These are phyloP conservation scores for Coemansia sp. DNA, from an alignment of 192 early-diverging fungal genomes.

Conservation along the genomic window DNA sequence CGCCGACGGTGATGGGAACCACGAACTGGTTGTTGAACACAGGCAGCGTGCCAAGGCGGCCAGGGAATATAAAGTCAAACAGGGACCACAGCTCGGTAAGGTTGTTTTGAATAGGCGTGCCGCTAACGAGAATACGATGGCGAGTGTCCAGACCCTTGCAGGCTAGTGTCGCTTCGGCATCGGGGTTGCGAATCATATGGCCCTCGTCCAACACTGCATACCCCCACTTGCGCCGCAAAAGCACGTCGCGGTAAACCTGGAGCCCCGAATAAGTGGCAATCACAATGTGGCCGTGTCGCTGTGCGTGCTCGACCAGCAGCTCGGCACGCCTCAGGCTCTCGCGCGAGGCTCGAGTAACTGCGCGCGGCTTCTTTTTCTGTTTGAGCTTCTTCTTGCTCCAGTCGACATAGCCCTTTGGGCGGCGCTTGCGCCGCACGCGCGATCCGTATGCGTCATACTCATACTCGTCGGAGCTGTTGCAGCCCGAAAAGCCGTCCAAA, in stretches of 20 bases:
- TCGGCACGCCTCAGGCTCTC: constrained; percentile 23
- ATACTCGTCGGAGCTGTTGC: constrained; percentile 44
- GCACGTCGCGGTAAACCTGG: constrained; percentile 61
- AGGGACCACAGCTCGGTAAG: constrained; percentile 77
- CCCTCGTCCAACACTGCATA: constrained; percentile 93
- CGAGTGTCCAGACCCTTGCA: constrained; percentile 71
- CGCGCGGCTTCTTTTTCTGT: constrained; percentile 3
- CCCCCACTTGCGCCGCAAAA: constrained; percentile 75
- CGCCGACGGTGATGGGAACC: constrained; percentile 86
- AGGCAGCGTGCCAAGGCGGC: constrained; percentile 58
- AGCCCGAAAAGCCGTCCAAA: background rate
- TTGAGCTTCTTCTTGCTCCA: constrained; percentile 30
- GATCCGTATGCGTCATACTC: constrained; percentile 48
- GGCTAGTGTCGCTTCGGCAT: constrained; percentile 73
- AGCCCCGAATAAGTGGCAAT: constrained; percentile 85
- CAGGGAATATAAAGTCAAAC: constrained; percentile 78
- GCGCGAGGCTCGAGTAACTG: constrained; percentile 4
- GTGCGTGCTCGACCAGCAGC: constrained; percentile 27
- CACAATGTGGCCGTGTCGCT: constrained; percentile 66
- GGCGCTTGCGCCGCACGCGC: constrained; percentile 43
- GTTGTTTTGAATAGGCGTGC: constrained; percentile 80
- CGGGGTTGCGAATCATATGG: constrained; percentile 94
- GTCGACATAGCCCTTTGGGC: constrained; percentile 31
- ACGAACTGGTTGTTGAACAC: constrained; percentile 73
- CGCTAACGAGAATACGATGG: constrained; percentile 70